phyloP scores from a whole-genome alignment of 2,329 filamentous ascomycete species.

The Stenocarpella maydis region DNA sequence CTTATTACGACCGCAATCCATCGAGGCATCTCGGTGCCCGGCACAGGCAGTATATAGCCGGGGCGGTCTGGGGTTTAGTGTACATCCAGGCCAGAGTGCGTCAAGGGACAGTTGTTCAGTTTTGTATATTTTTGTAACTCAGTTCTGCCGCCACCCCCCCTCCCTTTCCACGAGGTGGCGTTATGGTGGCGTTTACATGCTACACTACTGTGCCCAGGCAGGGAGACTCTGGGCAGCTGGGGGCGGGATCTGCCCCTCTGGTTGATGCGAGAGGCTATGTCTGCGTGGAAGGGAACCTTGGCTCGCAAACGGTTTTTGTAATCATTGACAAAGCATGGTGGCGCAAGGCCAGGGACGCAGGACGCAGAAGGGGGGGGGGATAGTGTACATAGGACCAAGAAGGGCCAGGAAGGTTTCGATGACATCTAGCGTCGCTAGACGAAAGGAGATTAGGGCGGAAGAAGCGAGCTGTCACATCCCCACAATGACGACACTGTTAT shows the following conservation, averaged over 20 bases:
- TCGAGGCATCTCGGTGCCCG: too few relatives aligned
- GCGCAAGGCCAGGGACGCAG: slow-evolving; percentile 15
- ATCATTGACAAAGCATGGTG: slow-evolving; percentile 21
- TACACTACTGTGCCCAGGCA: not conserved
- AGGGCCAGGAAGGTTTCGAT: slow-evolving; percentile 8
- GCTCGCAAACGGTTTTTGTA: not conserved
- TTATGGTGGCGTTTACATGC: not conserved
- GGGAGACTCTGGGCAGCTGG: not conserved
- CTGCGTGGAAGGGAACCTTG: not conserved
- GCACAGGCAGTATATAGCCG: not conserved
- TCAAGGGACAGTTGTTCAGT: not conserved
- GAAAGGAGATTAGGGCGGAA: slow-evolving; percentile 12
- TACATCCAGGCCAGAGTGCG: too few relatives aligned
- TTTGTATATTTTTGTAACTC: not conserved
- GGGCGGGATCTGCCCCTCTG: not conserved
- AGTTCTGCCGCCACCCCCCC: not conserved
- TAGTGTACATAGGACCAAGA: not conserved
- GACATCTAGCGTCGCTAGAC: slow-evolving; percentile 22
- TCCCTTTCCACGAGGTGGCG: not conserved
- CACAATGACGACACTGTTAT: slow-evolving; percentile 22
- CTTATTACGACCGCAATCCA: not conserved
- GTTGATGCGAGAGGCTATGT: too few relatives aligned
- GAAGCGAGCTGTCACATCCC: slow-evolving; percentile 26
- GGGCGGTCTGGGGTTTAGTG: not conserved
- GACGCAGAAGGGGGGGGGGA: not conserved